Percentiles rank a stretch among this genome's conserved stretches.
Evolutionary conservation across 2,329 filamentous ascomycete genomes (phyloP).

Genomic region (Venturia pyrina): DNA sequence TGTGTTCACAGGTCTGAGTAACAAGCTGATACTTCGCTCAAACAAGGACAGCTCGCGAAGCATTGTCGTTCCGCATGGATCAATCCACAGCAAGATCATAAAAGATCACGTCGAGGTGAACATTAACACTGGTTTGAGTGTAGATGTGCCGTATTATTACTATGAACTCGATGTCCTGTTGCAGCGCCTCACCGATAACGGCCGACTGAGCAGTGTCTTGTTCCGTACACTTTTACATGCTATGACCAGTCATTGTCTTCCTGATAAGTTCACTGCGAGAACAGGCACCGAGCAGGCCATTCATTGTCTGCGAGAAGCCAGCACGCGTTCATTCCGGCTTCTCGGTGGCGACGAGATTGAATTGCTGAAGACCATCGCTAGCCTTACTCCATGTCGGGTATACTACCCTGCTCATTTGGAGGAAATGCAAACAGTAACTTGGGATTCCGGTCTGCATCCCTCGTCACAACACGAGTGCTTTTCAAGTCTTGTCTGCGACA

Average conservation of each 20-base stretch:
- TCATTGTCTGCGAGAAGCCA: constrained; percentile 16
- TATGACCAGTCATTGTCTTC: constrained; percentile 24
- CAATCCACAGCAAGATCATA: background rate
- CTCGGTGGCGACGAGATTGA: constrained; percentile 13
- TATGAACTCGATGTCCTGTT: background rate
- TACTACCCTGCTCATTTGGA: constrained; percentile 21
- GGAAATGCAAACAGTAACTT: constrained; percentile 22
- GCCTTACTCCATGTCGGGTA: constrained; percentile 19
- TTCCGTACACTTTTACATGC: constrained; percentile 27
- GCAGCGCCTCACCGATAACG: background rate
- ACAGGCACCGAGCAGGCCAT: constrained; percentile 25
- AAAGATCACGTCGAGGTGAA: background rate
- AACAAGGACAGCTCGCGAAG: background rate
- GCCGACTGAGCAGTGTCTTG: background rate
- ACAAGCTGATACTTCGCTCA: constrained; percentile 33
- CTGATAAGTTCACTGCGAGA: constrained; percentile 25
- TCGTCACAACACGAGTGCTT: constrained; percentile 26
- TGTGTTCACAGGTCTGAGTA: constrained; percentile 48
- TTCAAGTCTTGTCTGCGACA: constrained; percentile 10
- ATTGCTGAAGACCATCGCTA: constrained; percentile 17
- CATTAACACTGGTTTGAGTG: background rate
- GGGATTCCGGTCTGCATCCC: constrained; percentile 21
- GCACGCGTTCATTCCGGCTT: constrained; percentile 14
- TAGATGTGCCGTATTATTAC: background rate
- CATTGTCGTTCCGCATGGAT: background rate